Evolutionary conservation across 208 protist genomes (phyloP), one percentile per base, ranked within the genome.

Genomic region (Acanthamoeba polyphaga): DNA sequence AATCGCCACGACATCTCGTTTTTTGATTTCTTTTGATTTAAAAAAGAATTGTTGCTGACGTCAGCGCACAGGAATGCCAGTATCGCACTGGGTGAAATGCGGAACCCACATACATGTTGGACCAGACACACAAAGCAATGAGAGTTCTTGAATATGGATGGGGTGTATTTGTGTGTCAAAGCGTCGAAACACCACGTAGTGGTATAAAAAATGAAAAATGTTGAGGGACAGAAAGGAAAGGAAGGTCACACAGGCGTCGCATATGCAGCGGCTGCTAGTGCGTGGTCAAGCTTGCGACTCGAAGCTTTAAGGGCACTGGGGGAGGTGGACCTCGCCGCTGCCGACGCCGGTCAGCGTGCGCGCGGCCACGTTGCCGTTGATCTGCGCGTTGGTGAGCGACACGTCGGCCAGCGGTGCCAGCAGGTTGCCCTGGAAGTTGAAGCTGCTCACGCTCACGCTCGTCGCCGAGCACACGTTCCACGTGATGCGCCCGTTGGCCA

Each of bases 381-480:
- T 55, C 74, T 84, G 74, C 74, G 74, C 74, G 74, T 84, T 84
- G 74, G 22, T 7, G 38, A 84, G 9, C 17, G 27, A 8, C 22
- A 84, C 46, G 46, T 84, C 74, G 19, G 74, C 22, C n/a, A 46
- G 43, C 43, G 74, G 74, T 0, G 74, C 74, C 9, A 84, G 43
- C 43, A 84, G 74, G 74, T 84, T 84, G 46, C 43, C 74, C 43
- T 84, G 43, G 74, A 84, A 84, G 46, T 84, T 46, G 46, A 84
- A 53, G 6, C 17, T 22, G 74, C 32, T 84, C 38, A 84, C 32
- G 74, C 38, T 84, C 13, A 84, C 46, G 43, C 43, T 51, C 7
- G 74, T 84, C 22, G 74, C 74, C 46, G 74, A 84, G 74, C 74
- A 84, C 38, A 84, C 53, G 74, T 84, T 84, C 74, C 74, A 84